phyloP scores from a whole-genome alignment of 352 stramenopile species.

The Pythium oligandrum region DNA sequence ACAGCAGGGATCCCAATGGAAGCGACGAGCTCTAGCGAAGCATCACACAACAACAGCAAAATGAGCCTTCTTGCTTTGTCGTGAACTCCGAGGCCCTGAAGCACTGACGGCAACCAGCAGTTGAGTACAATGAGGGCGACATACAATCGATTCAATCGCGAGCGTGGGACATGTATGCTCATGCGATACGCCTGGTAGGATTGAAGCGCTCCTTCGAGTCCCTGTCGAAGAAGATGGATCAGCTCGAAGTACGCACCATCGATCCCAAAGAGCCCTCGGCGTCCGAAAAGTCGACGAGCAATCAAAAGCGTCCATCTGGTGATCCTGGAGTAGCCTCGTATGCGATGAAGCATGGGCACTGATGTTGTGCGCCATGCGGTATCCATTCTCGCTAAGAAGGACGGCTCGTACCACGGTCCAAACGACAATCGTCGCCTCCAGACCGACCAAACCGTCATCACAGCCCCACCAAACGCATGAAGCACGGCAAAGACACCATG shows the following conservation, averaged over 20 bases:
- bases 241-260: no score
- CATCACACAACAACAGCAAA: slow-evolving; percentile 2
- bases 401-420: no score
- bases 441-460: no score
- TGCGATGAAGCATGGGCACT: no score
- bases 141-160: slow-evolving; percentile 7
- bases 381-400: neutral
- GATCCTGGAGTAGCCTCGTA: no score
- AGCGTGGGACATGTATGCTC: slow-evolving; percentile 5
- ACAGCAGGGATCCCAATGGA: slow-evolving; percentile 1
- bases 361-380: no score
- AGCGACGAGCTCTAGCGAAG: slow-evolving; percentile 8
- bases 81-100: neutral
- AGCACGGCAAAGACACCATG: no score
- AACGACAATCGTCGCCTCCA: no score
- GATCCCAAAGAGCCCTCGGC: no score
- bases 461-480: no score
- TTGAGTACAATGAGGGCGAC: slow-evolving; percentile 8
- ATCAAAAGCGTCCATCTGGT: no score
- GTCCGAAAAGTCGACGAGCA: no score
- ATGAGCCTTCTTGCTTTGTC: neutral
- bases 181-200: slow-evolving; percentile 11
- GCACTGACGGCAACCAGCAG: slow-evolving; percentile 1
- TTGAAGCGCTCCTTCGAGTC: slow-evolving; percentile 6
- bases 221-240: neutral